These are phyloP conservation scores for Neurospora pannonica DNA, from an alignment of 495 filamentous ascomycete species.

Conservation along the genomic window DNA sequence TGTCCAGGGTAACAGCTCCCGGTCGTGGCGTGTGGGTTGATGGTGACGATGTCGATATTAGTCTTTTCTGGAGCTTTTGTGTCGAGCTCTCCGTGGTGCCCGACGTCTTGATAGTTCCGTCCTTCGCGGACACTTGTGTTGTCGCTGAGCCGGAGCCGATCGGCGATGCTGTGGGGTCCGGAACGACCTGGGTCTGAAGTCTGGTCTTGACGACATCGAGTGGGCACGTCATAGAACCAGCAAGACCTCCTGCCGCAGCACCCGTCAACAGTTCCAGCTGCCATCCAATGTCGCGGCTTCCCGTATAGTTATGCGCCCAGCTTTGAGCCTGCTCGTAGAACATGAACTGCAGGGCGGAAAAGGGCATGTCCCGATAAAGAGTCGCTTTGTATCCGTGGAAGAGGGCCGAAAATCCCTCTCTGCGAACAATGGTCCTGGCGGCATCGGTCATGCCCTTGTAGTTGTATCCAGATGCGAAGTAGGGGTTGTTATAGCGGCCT, in stretches of 20 bases:
- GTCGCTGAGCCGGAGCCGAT: background rate
- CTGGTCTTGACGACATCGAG: slow-evolving; percentile 96
- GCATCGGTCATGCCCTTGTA: slow-evolving; percentile 76
- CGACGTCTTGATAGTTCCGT: slow-evolving; percentile 8
- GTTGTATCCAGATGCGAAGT: slow-evolving; percentile 88
- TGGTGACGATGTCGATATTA: slow-evolving; percentile 78
- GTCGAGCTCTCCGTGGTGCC: slow-evolving; percentile 9
- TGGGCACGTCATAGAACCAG: slow-evolving; percentile 88
- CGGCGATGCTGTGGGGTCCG: slow-evolving; percentile 9
- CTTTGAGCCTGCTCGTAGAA: slow-evolving; percentile 93
- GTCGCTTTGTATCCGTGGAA: slow-evolving; percentile 95
- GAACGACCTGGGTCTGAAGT: slow-evolving; percentile 87
- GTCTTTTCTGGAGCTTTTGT: slow-evolving; percentile 42
- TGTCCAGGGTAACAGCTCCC: slow-evolving; percentile 68
- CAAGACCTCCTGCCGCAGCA: slow-evolving; percentile 85
- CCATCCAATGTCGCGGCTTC: slow-evolving; percentile 69
- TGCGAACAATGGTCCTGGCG: slow-evolving; percentile 66
- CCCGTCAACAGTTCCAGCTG: slow-evolving; percentile 81
- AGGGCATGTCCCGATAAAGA: slow-evolving; percentile 88
- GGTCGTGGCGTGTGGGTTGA: slow-evolving; percentile 68
- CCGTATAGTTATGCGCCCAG: slow-evolving; percentile 62
- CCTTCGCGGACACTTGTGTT: slow-evolving; percentile 3
- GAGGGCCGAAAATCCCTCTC: slow-evolving; percentile 74
- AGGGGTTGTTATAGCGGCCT: slow-evolving; percentile 88
- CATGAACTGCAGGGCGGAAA: slow-evolving; percentile 91